phyloP scores from a whole-genome alignment of 345 rosid species.

The Cardamine chenopodiifolia region DNA sequence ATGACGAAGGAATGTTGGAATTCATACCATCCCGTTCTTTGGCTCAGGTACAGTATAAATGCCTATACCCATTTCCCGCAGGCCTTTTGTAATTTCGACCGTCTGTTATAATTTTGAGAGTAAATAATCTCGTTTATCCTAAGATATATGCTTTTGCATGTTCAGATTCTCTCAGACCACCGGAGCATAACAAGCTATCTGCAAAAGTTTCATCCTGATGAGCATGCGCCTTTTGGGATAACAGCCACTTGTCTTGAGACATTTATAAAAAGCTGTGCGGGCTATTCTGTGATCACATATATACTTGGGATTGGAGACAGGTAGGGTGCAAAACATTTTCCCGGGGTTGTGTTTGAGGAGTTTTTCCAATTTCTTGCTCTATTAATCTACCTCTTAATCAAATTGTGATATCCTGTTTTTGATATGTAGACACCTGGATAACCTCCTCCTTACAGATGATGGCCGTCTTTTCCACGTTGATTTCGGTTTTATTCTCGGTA shows the following conservation, averaged over 20 bases:
- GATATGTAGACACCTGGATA: conserved; percentile 81
- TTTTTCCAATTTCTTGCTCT: not conserved
- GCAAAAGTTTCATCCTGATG: conserved; percentile 97
- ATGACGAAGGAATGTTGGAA: conserved; percentile 98
- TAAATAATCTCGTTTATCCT: not conserved
- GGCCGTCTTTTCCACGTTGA: conserved; percentile 98
- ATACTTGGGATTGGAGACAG: conserved; percentile 99
- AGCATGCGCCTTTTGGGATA: conserved; percentile 92
- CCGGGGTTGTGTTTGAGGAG: not conserved
- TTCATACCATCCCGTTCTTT: conserved; percentile 92
- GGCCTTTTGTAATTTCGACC: not conserved
- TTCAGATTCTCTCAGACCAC: conserved; percentile 91
- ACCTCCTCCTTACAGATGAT: conserved; percentile 94
- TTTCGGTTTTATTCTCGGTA: conserved; percentile 94
- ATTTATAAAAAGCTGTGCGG: conserved; percentile 97
- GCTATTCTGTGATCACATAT: conserved; percentile 96
- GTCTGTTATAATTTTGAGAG: not conserved
- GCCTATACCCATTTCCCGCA: not conserved
- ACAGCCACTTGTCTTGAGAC: conserved; percentile 95
- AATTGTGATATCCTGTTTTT: conserved; percentile 25
- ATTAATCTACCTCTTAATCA: not conserved
- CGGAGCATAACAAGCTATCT: conserved; percentile 89
- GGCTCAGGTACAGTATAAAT: conserved; percentile 67
- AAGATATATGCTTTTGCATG: conserved; percentile 24
- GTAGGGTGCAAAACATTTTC: conserved; percentile 41